Evolutionary conservation across 2,329 filamentous ascomycete genomes (phyloP), one percentile per base, ranked within the genome.

Genomic region (Tympanopsis confertula): DNA sequence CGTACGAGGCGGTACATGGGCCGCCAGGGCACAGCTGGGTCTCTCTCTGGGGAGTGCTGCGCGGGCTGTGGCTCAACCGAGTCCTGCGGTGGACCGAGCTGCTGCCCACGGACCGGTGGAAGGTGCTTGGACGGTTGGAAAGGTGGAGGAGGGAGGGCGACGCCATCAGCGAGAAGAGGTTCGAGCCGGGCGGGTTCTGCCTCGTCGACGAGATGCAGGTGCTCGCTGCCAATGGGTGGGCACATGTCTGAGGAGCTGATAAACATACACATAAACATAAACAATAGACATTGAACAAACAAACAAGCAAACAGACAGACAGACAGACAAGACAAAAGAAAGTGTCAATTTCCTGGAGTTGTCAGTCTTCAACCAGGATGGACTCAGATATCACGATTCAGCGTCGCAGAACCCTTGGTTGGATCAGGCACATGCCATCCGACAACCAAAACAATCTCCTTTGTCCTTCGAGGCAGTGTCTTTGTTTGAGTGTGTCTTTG

Each of bases 191-290:
- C 5, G 52, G 54, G 35, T 63, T 66, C 41, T 78, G 73, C 45
- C 48, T 77, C 46, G 67, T 78, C 35, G 69, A 76, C 46, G 73
- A 78, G 57, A 75, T 74, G 66, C 73, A 78, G 48, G 67, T 78
- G 17, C 51, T 78, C 39, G 65, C 61, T 28, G 57, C 62, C 42
- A 73, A 69, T 47, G 73, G 73, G 2, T 78, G 73, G 74, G 65
- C 65, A 40, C 73, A 78, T 60, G 61, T 71, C 41, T 73, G 41
- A 39, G n/a, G n/a, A n/a, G n/a, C n/a, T n/a, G n/a, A 26, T 7
- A 26, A 10, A 26, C 7, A n/a, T 7, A n/a, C 22, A 26, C 22
- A 26, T 26, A 10, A n/a, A 7, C n/a, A n/a, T 7, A 26, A 26
- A n/a, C 7, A 26, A 26, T 26, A n/a, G 22, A 26, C 22, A n/a